Conservation (phyloP, 1,139 yeast species). For the Kurtzmaniella quercitrusa region DNA sequence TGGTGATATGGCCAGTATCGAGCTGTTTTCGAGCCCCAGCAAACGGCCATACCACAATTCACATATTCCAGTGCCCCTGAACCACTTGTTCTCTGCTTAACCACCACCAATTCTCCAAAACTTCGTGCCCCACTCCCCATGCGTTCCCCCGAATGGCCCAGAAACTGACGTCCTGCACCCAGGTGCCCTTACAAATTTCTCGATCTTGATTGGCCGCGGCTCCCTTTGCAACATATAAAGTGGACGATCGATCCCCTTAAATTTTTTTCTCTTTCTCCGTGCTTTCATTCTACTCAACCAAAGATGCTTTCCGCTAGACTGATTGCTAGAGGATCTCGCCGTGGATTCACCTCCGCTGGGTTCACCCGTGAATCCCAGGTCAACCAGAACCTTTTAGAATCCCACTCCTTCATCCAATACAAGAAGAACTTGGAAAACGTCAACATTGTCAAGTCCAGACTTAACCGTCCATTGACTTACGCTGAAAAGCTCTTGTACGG, state of each 20-base stretch:
- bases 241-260: slow-evolving; percentile 7
- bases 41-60: too few species aligned
- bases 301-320: slow-evolving; percentile 41
- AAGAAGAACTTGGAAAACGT: slow-evolving; percentile 79
- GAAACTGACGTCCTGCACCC: slow-evolving; percentile 2
- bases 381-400: slow-evolving; percentile 85
- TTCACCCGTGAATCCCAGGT: slow-evolving; percentile 90
- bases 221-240: slow-evolving; percentile 7
- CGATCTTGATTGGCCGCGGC: slow-evolving; percentile 4
- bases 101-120: too few species aligned
- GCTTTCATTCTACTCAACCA: slow-evolving; percentile 7
- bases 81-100: neutral
- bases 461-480: slow-evolving; percentile 91
- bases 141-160: neutral
- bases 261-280: slow-evolving; percentile 6
- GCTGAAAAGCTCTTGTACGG: slow-evolving; percentile 97
- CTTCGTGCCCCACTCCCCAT: neutral
- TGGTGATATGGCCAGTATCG: too few species aligned
- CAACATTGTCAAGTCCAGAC: slow-evolving; percentile 79
- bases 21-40: too few species aligned
- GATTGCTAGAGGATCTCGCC: slow-evolving; percentile 30
- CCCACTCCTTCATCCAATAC: slow-evolving; percentile 74
- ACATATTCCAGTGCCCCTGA: neutral
- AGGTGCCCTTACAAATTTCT: slow-evolving; percentile 3
- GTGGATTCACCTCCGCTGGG: slow-evolving; percentile 74